Conservation (phyloP, 2,329 filamentous ascomycete genomes). For the Ampelomyces quisqualis region DNA sequence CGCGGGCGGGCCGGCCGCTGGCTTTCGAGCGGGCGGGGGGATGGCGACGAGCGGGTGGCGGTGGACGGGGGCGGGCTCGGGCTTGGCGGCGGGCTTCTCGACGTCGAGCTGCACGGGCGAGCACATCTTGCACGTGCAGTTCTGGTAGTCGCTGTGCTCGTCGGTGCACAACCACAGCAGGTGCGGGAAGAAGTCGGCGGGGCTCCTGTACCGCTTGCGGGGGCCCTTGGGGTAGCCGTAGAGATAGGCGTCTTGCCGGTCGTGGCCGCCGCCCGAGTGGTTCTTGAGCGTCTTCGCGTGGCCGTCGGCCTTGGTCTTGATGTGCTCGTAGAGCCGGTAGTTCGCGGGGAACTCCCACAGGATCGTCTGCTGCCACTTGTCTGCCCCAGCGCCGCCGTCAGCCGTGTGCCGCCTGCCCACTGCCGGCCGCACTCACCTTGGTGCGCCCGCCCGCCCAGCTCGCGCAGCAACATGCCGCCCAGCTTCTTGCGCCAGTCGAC, state of each 20-base stretch:
- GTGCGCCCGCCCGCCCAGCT: conserved; percentile 46
- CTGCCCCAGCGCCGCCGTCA: conserved; percentile 39
- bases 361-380: conserved; percentile 49
- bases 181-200: conserved; percentile 62
- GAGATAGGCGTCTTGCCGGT: conserved; percentile 61
- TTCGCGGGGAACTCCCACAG: conserved; percentile 57
- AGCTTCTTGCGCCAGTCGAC: conserved; percentile 61
- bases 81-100: conserved; percentile 34
- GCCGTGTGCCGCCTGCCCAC: conserved; percentile 21
- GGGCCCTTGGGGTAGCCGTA: conserved; percentile 61
- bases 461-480: conserved; percentile 58
- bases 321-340: conserved; percentile 60
- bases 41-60: conserved; percentile 21
- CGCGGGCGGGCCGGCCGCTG: conserved; percentile 20
- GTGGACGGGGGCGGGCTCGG: conserved; percentile 17
- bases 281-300: conserved; percentile 53
- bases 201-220: conserved; percentile 60
- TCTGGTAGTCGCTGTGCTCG: conserved; percentile 53
- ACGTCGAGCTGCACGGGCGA: conserved; percentile 54
- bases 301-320: conserved; percentile 54
- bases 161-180: conserved; percentile 59
- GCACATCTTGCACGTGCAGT: conserved; percentile 61
- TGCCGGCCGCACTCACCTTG: conserved; percentile 25
- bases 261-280: conserved; percentile 53
- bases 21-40: conserved; percentile 28